A percentile compares a stretch with the other conserved stretches of the same genome.
phyloP scores from a whole-genome alignment of 1,284 basidiomycete genomes.

The Hortiboletus rubellus region DNA sequence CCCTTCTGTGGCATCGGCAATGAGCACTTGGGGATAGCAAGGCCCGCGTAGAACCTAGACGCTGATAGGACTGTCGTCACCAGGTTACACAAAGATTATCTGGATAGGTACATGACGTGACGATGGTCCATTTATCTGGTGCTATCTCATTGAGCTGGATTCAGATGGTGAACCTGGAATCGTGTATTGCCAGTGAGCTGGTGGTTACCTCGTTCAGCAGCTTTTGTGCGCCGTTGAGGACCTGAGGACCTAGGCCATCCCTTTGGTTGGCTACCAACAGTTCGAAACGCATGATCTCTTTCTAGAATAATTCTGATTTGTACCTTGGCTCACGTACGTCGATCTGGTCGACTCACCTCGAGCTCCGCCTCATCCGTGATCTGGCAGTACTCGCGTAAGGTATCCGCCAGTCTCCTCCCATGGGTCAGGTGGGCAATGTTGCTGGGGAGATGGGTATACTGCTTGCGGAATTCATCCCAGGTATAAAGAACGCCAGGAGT shows the following conservation, averaged over 20 bases:
- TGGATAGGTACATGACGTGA: conserved; percentile 62
- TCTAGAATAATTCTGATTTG: conserved; percentile 34
- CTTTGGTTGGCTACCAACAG: conserved; percentile 46
- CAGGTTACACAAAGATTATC: neutral
- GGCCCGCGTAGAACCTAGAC: conserved; percentile 63
- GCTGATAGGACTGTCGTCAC: conserved; percentile 41
- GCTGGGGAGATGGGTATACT: conserved; percentile 52
- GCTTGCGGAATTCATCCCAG: conserved; percentile 59
- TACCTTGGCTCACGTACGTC: neutral
- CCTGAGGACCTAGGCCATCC: conserved; percentile 55
- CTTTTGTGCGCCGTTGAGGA: conserved; percentile 53
- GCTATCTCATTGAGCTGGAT: conserved; percentile 36
- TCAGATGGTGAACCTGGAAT: conserved; percentile 3
- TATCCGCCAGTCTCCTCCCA: conserved; percentile 73
- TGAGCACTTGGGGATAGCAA: conserved; percentile 59
- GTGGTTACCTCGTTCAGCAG: conserved; percentile 48
- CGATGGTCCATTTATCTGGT: conserved; percentile 66
- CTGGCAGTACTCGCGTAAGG: conserved; percentile 65
- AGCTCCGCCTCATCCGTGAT: conserved; percentile 58
- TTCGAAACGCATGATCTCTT: conserved; percentile 65
- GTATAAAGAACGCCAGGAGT: conserved; percentile 66
- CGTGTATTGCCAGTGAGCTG: neutral
- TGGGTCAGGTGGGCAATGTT: conserved; percentile 59
- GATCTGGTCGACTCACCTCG: conserved; percentile 40
- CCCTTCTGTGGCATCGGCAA: conserved; percentile 56